Base-by-base conservation (phyloP, 148 eudicot genomes). In the Arctostaphylos glauca region DNA sequence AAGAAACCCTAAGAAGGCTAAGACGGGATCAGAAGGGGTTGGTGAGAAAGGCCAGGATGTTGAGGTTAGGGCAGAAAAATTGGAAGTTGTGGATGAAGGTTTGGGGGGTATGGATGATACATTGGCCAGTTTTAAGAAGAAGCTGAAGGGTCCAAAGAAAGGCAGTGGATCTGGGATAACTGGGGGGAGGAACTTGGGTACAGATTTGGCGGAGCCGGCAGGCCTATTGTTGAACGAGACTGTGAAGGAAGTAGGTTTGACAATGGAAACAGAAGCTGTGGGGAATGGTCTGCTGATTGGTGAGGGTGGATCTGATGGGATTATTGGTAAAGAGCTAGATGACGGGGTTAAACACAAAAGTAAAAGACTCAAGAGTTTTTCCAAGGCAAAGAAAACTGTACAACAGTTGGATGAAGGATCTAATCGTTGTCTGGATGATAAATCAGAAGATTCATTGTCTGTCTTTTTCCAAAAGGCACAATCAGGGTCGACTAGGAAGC, bases 51-150 rank as follows among this genome's bases (percentile, higher is more conserved):
- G 78, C 41, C 85, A 86, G 82, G 81, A 80, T 80, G 64, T 78
- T 79, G 86, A 77, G 68, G 77, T 81, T 25, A 82, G 78, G 88
- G 83, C 59, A 59, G 88, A 85, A 56, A 87, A 81, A 73, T 46
- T 67, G 77, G 76, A 54, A 86, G 86, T 74, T 23, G 73, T 41
- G n/a, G 86, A 80, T 62, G 90, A 83, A 78, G 97, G 88, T 73
- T 88, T 88, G 78, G 96, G 91, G 80, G 94, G 93, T 64, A 88
- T 97, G 95, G 92, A 93, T 81, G 99, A 94, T 86, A 97, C 99
- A 7, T 91, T 97, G 87, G 99, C 99, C 38, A 87, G 84, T 81
- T 94, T 97, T 82, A 91, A 85, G 90, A 97, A 93, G 90, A 97
- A 94, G 87, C 83, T 97, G 88, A 94, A 89, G 92, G 95, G 85